Conservation (phyloP, 306 rosid genomes). For the Inga laurina region DNA sequence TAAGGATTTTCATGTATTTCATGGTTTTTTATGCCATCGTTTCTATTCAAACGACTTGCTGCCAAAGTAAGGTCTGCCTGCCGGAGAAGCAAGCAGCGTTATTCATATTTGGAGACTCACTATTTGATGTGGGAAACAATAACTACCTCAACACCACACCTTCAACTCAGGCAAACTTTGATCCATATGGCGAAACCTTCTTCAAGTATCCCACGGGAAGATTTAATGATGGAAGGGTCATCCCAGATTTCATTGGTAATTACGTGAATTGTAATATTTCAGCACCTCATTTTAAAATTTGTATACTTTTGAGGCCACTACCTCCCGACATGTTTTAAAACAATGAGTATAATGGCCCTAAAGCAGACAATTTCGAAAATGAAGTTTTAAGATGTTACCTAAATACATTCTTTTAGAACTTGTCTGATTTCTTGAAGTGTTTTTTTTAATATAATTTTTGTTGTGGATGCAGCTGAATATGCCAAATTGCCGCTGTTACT, state of each 20-base stretch:
- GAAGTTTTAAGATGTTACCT: too few relatives aligned
- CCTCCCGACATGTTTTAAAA: too few relatives aligned
- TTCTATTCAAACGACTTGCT: neutral
- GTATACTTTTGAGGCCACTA: too few relatives aligned
- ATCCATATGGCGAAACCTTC: slow-evolving; percentile 47
- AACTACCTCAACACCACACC: slow-evolving; percentile 47
- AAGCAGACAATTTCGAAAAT: too few relatives aligned
- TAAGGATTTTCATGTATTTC: neutral
- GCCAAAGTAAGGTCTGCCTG: neutral
- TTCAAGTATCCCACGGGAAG: slow-evolving; percentile 48
- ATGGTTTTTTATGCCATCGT: neutral
- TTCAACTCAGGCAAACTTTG: slow-evolving; percentile 11
- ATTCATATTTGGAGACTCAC: slow-evolving; percentile 60
- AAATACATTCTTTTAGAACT: neutral
- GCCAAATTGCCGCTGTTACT: slow-evolving; percentile 26
- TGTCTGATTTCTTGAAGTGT: neutral
- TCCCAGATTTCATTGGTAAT: slow-evolving; percentile 40
- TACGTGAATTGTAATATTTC: too few relatives aligned
- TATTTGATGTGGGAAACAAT: slow-evolving; percentile 54
- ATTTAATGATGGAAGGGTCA: slow-evolving; percentile 43
- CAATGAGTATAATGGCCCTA: too few relatives aligned
- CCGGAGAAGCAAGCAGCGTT: slow-evolving; percentile 1
- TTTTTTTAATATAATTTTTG: neutral
- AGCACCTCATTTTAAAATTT: too few relatives aligned
- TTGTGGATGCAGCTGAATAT: slow-evolving; percentile 38